Conservation (phyloP, 2,329 filamentous ascomycete genomes). For the Claviceps citrina region DNA sequence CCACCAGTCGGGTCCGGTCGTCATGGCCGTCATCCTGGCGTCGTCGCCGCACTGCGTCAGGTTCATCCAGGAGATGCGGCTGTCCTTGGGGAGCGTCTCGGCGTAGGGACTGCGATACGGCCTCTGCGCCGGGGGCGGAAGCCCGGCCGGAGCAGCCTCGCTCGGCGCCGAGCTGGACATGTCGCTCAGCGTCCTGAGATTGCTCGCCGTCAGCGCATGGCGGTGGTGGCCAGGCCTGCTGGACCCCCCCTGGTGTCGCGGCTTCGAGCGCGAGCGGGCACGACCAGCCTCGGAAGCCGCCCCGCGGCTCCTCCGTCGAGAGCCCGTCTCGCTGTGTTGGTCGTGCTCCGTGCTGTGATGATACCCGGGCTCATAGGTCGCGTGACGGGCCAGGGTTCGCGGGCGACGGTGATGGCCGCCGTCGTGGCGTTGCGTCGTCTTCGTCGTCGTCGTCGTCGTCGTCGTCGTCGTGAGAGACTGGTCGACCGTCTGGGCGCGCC, state of each 20-base stretch:
- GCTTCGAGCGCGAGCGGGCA: constrained; percentile 13
- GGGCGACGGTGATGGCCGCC: neutral
- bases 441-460: no score
- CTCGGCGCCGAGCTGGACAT: constrained; percentile 34
- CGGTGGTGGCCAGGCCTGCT: no score
- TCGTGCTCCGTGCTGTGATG: constrained; percentile 20
- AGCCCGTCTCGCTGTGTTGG: constrained; percentile 24
- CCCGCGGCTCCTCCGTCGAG: constrained; percentile 25
- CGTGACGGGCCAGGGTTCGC: constrained; percentile 1
- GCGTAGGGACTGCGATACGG: constrained; percentile 24
- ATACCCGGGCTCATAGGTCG: constrained; percentile 10
- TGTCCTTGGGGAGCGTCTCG: constrained; percentile 25
- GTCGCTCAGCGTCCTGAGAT: constrained; percentile 38
- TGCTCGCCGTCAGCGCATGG: constrained; percentile 33
- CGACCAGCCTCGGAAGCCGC: no score
- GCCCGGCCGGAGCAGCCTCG: constrained; percentile 18
- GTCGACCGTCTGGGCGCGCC: constrained; percentile 47
- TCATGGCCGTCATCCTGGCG: constrained; percentile 13
- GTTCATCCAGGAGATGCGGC: constrained; percentile 23
- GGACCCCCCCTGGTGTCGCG: constrained; percentile 17
- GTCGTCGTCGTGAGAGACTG: constrained; percentile 10
- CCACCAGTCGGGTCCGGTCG: constrained; percentile 5
- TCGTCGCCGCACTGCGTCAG: constrained; percentile 14
- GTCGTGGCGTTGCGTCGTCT: no score
- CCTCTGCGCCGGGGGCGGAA: neutral